Base-by-base conservation (phyloP, 257 asterid genomes). In the Solanum ahanhuiri region DNA sequence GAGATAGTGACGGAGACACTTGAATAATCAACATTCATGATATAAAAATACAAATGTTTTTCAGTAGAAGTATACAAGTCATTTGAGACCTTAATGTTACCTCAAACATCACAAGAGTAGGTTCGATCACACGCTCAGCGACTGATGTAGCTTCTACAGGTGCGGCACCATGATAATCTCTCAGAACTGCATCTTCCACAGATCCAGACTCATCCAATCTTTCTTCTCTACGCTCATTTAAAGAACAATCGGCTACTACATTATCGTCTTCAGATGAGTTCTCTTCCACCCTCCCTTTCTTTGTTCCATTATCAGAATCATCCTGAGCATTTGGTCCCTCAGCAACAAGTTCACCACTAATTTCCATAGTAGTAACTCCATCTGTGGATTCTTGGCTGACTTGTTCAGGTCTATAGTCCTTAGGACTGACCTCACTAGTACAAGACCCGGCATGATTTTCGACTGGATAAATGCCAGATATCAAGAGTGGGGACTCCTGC, bases 71-170 rank as follows among this genome's bases (percentile, higher is more conserved):
- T 76, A 77, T 14, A 43, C 35, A 15, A 43, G 66, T 79, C 66
- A 28, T 45, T 79, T 79, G 41, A 79, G 66, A 15, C 66, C 39
- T 79, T 79, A 51, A 69, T 22, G 72, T 90, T 93, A 95, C 99
- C 98, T 97, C 99, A 87, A 97, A 89, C 99, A 97, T 95, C 86
- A 97, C 99, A 83, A 97, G 97, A 66, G 98, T 95, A 63, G 98
- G 98, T 90, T 97, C 98, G 87, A 97, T 90, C 72, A 89, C 94
- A 82, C 94, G 95, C 93, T 95, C 99, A 69, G 98, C 93, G 70
- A 92, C 94, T 84, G 99, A 95, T 88, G 98, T 94, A 87, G 95
- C 90, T 82, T 96, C 91, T 69, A 89, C 94, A 86, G 93, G 91
- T 90, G 92, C 85, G 82, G 93, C 94, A 86, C 93, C 95, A 90